Conservation (phyloP, 208 protist genomes). For the Tritrichomonas foetus region DNA sequence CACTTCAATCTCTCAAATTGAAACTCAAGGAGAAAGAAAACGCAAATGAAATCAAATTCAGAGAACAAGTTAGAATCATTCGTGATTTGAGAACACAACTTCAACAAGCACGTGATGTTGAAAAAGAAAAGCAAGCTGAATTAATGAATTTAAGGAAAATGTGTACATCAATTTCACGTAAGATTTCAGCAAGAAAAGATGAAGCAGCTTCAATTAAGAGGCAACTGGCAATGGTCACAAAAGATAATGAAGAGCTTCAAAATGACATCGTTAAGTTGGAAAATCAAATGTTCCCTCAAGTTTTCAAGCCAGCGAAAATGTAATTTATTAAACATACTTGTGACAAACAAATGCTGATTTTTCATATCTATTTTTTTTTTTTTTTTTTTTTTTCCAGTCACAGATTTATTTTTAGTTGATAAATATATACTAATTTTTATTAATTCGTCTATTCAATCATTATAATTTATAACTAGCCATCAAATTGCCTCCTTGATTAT, state of each 20-base stretch:
- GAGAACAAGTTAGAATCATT: neutral
- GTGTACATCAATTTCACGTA: neutral
- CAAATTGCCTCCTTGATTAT: no score
- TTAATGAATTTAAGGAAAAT: neutral
- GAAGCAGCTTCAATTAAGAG: constrained; percentile 7
- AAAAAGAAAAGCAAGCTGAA: constrained; percentile 1
- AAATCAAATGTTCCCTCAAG: neutral
- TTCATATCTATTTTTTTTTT: no score
- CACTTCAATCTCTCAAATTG: neutral
- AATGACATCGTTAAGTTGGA: neutral
- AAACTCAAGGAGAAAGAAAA: neutral
- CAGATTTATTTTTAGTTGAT: no score
- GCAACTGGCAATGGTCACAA: neutral
- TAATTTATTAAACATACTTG: no score
- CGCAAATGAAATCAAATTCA: neutral
- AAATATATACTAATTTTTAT: no score
- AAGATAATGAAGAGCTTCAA: neutral
- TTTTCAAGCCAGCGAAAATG: neutral
- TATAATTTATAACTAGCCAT: no score
- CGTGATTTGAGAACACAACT: neutral
- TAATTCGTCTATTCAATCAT: no score
- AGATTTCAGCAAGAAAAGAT: constrained; percentile 13
- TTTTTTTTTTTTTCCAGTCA: no score
- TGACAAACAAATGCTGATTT: no score
- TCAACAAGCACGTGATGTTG: neutral